Base-by-base conservation (phyloP, 192 early-diverging fungal genomes). In the Powellomyces hirtus region DNA sequence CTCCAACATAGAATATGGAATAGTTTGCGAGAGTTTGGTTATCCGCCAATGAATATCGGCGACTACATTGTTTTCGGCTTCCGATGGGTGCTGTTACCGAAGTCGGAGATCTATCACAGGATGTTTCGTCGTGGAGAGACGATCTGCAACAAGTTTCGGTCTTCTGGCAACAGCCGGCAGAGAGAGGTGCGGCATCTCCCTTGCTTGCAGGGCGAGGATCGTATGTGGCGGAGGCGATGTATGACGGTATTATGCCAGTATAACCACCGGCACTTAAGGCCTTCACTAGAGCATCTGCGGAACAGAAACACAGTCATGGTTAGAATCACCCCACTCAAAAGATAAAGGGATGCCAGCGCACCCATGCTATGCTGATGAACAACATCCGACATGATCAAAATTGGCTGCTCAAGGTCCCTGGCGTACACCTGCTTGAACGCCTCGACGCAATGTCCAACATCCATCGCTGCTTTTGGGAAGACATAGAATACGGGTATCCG, bases 401-500 rank as follows among this genome's bases (percentile, higher is more conserved):
- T 60, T 8, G 82, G 77, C 18, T 71, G 46, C 0, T 64, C 55
- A 20, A 62, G 77, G 40, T 83, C 75, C 2, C 64, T 59, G 42
- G n/a, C 50, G 64, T 86, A 78, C 6, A 76, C 51, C 27, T 62
- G 66, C 20, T 72, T 56, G 51, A 89, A 86, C 46, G 71, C 64
- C 8, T 66, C 62, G 5, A 79, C 75, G 44, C 88, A 88, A 36
- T 89, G 73, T 0, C 77, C 75, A 20, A 86, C 34, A 70, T 94
- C 93, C 0, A 97, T 60, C 1, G 84, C 76, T 29, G 83, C 80
- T 24, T 87, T 83, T 18, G 91, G 91, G 83, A 97, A 97, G 2
- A 93, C 90, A 59, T 92, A 97, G 13, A 92, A 70, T 18, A 94
- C 93, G 4, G 96, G 93, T 0, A 92, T 71, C 0, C 87, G 88